A percentile compares a stretch with the other conserved stretches of the same genome.
Conservation (phyloP, 805 yeast genomes). For the Lachancea lanzarotensis region DNA sequence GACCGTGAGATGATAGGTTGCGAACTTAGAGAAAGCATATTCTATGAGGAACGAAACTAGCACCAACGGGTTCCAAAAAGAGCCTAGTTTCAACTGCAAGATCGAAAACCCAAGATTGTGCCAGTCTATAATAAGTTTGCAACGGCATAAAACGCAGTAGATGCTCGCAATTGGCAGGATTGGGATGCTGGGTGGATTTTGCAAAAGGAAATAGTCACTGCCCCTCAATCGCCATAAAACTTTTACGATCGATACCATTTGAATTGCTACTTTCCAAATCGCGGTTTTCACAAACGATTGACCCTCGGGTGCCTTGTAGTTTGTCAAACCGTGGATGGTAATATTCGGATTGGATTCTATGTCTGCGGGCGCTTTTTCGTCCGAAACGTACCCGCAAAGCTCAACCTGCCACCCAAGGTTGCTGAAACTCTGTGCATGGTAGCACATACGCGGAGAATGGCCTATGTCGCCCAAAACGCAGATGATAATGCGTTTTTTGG, state of each 20-base stretch:
- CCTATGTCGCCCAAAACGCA: constrained; percentile 91
- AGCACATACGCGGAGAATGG: constrained; percentile 90
- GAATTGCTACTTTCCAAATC: constrained; percentile 49
- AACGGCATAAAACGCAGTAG: constrained; percentile 46
- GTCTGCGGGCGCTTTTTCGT: constrained; percentile 46
- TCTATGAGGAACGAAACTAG: constrained; percentile 58
- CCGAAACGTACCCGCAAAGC: constrained; percentile 74
- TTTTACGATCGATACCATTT: constrained; percentile 41
- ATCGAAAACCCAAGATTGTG: constrained; percentile 89
- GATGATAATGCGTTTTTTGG: constrained; percentile 55
- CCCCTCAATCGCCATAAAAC: constrained; percentile 51
- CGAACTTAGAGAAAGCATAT: constrained; percentile 49
- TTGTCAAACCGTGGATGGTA: constrained; percentile 38
- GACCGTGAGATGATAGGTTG: constrained; percentile 73
- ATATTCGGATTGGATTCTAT: constrained; percentile 45
- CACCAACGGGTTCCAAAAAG: constrained; percentile 55
- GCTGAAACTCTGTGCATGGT: constrained; percentile 80
- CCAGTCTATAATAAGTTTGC: constrained; percentile 84
- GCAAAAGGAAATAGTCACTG: constrained; percentile 64
- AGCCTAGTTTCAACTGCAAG: constrained; percentile 54
- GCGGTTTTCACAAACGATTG: constrained; percentile 11
- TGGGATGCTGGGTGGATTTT: constrained; percentile 93
- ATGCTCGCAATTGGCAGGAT: constrained; percentile 57
- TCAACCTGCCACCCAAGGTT: constrained; percentile 64
- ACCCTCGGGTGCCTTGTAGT: not conserved